These are phyloP conservation scores for Reutealis trisperma DNA, from an alignment of 345 rosid species.

Conservation along the genomic window DNA sequence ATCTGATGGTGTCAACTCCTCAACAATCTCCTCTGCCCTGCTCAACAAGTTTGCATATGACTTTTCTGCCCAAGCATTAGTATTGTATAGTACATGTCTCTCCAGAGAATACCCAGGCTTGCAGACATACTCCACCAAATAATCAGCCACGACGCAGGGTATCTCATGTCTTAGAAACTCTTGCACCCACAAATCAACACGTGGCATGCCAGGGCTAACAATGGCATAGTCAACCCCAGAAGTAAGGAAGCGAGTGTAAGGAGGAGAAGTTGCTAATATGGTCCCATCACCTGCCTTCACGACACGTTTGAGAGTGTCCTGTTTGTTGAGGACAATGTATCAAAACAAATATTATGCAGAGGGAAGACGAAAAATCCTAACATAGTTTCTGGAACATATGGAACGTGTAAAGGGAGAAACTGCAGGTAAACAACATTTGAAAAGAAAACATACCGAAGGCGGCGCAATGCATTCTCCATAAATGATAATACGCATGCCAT, in stretches of 20 bases:
- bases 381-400: not conserved
- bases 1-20: slow-evolving; percentile 16
- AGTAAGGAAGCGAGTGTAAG: slow-evolving; percentile 76
- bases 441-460: slow-evolving; percentile 63
- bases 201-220: slow-evolving; percentile 75
- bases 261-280: slow-evolving; percentile 91
- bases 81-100: slow-evolving; percentile 71
- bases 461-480: slow-evolving; percentile 93
- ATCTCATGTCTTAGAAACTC: slow-evolving; percentile 79
- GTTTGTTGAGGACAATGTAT: slow-evolving; percentile 19
- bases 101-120: slow-evolving; percentile 86
- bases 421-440: not conserved
- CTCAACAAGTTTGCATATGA: slow-evolving; percentile 52
- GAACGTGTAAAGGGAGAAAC: not conserved
- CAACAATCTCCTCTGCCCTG: slow-evolving; percentile 42
- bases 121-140: slow-evolving; percentile 93
- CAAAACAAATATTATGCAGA: not conserved
- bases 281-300: slow-evolving; percentile 96
- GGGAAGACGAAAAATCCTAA: not conserved
- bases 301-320: slow-evolving; percentile 94
- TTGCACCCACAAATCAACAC: slow-evolving; percentile 74
- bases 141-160: slow-evolving; percentile 83
- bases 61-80: slow-evolving; percentile 75
- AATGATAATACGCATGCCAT: slow-evolving; percentile 68
- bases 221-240: slow-evolving; percentile 76